A percentile compares a stretch with the other conserved stretches of the same genome.
Evolutionary conservation across 2,329 filamentous ascomycete species (phyloP).

Genomic region (Trichoderma aggressivum): DNA sequence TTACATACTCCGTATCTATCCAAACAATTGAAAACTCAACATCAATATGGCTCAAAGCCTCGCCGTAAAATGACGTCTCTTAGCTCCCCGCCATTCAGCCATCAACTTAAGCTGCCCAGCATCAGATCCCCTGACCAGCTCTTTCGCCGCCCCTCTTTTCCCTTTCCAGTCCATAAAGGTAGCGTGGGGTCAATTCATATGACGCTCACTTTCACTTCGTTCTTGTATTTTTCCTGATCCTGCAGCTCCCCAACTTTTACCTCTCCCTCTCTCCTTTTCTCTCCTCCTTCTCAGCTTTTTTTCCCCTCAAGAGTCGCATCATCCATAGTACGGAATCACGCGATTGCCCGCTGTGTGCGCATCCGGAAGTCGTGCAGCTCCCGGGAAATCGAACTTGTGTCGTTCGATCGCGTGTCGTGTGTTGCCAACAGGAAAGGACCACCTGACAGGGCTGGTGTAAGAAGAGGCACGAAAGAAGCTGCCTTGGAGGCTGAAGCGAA

Average conservation of each 20-base stretch:
- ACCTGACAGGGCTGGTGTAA: conserved; percentile 5
- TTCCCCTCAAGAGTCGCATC: background rate
- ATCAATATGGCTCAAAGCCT: background rate
- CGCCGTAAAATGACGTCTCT: background rate
- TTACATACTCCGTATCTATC: background rate
- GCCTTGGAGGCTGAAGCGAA: background rate
- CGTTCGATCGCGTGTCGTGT: conserved; percentile 4
- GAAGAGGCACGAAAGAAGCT: background rate
- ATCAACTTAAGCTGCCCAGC: background rate
- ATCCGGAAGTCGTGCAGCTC: background rate
- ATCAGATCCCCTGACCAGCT: conserved; percentile 2
- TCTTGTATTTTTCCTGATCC: background rate
- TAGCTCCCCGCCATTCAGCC: background rate
- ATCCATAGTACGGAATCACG: background rate
- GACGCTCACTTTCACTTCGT: background rate
- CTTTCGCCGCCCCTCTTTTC: background rate
- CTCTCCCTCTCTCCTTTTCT: background rate
- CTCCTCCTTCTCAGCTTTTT: background rate
- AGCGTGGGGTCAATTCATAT: background rate
- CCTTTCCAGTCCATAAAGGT: background rate
- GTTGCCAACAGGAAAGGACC: background rate
- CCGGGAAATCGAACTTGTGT: background rate
- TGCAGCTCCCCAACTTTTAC: background rate
- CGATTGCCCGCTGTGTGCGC: background rate
- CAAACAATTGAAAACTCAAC: background rate